A percentile compares a stretch with the other conserved stretches of the same genome.
Evolutionary conservation across 495 filamentous ascomycete species (phyloP).

Genomic region (Lichina pygmaea): DNA sequence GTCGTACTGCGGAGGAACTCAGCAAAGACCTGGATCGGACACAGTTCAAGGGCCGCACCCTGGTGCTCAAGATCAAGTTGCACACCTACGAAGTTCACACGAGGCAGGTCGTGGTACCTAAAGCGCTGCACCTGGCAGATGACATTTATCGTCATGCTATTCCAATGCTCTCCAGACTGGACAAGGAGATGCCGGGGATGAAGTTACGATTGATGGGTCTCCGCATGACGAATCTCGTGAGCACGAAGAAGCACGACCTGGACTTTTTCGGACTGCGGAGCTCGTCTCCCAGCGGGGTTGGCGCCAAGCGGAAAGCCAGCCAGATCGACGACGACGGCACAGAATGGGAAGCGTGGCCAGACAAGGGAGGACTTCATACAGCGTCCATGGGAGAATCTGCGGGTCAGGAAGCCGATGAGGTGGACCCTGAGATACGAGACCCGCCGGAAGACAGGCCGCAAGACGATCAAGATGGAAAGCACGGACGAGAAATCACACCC

Average conservation of each 20-base stretch:
- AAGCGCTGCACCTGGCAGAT: conserved; percentile 41
- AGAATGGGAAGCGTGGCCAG: conserved; percentile 42
- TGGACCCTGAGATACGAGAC: conserved; percentile 13
- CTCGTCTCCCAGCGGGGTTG: not conserved
- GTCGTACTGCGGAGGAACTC: conserved; percentile 56
- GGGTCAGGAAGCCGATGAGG: conserved; percentile 37
- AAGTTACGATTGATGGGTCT: conserved; percentile 74
- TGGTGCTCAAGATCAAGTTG: conserved; percentile 80
- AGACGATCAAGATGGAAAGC: conserved; percentile 15
- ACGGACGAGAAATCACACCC: conserved; percentile 24
- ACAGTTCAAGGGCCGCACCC: conserved; percentile 65
- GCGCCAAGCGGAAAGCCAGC: conserved; percentile 3
- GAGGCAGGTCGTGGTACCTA: conserved; percentile 46
- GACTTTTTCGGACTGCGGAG: conserved; percentile 41
- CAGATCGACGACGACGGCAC: conserved; percentile 9
- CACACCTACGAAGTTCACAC: conserved; percentile 84
- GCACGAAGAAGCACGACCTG: conserved; percentile 44
- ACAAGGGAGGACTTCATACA: conserved; percentile 17
- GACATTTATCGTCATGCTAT: conserved; percentile 61
- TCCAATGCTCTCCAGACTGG: conserved; percentile 65
- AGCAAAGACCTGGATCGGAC: conserved; percentile 63
- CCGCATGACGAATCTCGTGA: conserved; percentile 63
- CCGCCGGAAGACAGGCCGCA: conserved; percentile 35
- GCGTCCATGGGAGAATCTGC: conserved; percentile 30
- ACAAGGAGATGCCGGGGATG: conserved; percentile 61